phyloP scores from a whole-genome alignment of 163 green algal genomes.

The Scenedesmus sp. region DNA sequence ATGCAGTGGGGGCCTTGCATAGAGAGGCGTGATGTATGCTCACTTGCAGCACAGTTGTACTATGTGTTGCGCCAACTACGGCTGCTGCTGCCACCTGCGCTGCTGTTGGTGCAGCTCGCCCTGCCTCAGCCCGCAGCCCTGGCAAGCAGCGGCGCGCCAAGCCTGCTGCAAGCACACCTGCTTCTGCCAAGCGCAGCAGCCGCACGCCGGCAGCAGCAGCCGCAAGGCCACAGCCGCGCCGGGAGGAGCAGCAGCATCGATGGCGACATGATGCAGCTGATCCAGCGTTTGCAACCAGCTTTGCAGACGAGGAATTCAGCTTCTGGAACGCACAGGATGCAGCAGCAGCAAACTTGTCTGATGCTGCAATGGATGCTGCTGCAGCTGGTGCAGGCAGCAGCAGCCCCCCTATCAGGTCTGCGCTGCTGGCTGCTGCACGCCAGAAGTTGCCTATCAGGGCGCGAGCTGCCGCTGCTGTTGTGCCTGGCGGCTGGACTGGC shows the following conservation, averaged over 20 bases:
- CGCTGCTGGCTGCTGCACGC: conserved; percentile 1
- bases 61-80: neutral
- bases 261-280: neutral
- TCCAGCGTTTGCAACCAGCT: neutral
- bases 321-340: neutral
- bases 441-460: neutral
- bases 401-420: neutral
- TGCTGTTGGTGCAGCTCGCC: neutral
- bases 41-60: neutral
- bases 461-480: neutral
- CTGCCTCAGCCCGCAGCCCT: neutral
- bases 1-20: neutral
- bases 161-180: neutral
- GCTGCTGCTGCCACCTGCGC: neutral
- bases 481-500: neutral
- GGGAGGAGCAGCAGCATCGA: neutral
- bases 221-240: neutral
- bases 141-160: neutral
- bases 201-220: neutral
- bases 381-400: neutral
- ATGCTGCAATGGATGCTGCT: neutral
- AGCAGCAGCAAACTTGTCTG: conserved; percentile 10
- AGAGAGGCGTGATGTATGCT: neutral
- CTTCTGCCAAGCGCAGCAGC: neutral
- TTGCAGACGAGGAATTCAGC: neutral